Evolutionary conservation across 1,284 basidiomycete genomes (phyloP), one percentile per base, ranked within the genome.

Genomic region (Gymnopus androsaceus): DNA sequence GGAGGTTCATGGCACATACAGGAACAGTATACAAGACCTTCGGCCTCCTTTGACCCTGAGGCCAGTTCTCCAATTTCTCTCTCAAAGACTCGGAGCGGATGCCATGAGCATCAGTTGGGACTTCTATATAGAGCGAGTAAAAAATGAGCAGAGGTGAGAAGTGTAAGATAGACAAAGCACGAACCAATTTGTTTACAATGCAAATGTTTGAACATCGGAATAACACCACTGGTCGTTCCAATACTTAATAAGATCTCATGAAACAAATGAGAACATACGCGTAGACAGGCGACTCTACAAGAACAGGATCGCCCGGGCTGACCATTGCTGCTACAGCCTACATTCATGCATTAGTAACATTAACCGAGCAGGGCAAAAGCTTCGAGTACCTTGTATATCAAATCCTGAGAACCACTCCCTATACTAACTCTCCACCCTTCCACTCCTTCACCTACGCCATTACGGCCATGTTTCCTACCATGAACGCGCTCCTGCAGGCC

Each of bases 221-320:
- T 75, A 36, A 87, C 80, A 33, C 85, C 86, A 37, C 87, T 88
- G 61, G 41, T 48, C 44, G 37, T 49, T 9, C 6, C 6, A n/a
- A n/a, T n/a, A n/a, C n/a, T n/a, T 4, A 27, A 4, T 41, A 11
- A 57, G 34, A 21, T 48, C 33, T 49, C 52, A 41, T 27, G 59
- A 52, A 30, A 59, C 56, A 57, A 42, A 46, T 47, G 49, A 30
- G 33, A 36, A 64, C 84, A 66, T 63, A 90, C 87, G 91, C 86
- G 70, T 97, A 98, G 23, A 89, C 85, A 0, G 95, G 95, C 2
- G 86, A 84, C 69, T 98, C 95, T 40, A 96, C 80, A 36, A 97
- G 77, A 37, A 97, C 78, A 4, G 87, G 69, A 68, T 98, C 95
- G 4, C 92, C 93, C 3, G 82, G 84, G 68, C 95, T 88, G 34